phyloP scores from a whole-genome alignment of 192 early-diverging fungal genomes.

The Linnemannia elongata region DNA sequence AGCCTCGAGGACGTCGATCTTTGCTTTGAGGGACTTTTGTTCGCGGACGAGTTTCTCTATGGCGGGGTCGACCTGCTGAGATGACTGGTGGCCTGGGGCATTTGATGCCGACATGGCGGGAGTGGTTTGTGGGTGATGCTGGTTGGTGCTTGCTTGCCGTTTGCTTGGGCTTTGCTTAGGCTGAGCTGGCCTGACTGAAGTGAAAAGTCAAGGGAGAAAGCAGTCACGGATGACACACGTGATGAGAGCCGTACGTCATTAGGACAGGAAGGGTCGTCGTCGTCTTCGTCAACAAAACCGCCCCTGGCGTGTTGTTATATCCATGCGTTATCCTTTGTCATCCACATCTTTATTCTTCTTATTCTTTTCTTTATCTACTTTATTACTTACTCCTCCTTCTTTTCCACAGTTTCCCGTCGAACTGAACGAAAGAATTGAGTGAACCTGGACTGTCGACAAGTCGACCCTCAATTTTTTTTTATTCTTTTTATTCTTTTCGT shows the following conservation, averaged over 20 bases:
- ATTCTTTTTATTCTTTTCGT: not conserved
- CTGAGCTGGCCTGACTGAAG: not conserved
- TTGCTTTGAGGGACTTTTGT: constrained; percentile 79
- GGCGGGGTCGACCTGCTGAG: constrained; percentile 54
- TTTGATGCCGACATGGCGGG: constrained; percentile 42
- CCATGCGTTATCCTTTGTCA: no score
- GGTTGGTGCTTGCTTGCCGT: not conserved
- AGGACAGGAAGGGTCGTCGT: not conserved
- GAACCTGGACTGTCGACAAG: not conserved
- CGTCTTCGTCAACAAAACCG: not conserved
- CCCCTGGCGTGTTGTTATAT: no score
- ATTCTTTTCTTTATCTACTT: not conserved
- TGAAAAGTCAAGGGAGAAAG: not conserved
- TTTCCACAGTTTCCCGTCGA: not conserved
- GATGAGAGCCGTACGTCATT: constrained; percentile 5
- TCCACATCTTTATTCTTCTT: no score
- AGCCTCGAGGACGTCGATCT: constrained; percentile 76
- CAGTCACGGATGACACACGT: not conserved
- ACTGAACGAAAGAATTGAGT: not conserved
- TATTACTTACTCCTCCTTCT: not conserved
- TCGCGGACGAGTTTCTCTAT: constrained; percentile 76
- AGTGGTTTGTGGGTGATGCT: not conserved
- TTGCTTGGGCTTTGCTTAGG: not conserved
- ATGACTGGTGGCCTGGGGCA: constrained; percentile 39
- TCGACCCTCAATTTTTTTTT: not conserved